Base-by-base conservation (phyloP, 768 basidiomycete species). In the Auriculariales sp. region DNA sequence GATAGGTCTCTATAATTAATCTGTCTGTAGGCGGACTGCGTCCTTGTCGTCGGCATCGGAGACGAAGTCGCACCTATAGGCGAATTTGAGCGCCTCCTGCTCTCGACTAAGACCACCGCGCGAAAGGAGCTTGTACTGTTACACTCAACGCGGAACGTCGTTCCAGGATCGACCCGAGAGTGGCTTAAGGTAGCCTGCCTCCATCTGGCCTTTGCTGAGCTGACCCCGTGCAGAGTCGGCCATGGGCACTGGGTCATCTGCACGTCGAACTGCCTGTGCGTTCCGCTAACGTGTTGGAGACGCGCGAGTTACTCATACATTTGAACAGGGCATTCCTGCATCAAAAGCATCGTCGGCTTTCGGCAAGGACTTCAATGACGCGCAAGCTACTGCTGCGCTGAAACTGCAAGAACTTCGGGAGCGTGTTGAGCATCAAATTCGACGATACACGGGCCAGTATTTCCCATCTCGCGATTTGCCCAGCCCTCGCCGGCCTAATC, bases 81-180 rank as follows among this genome's bases (percentile, higher is more conserved):
- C 11, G 95, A 99, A 66, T 98, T 91, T 58, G 93, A 99, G 63
- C 78, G 93, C 48, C 69, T 98, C 3, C 66, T 99, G 19, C 71
- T 97, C 34, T 92, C 92, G 1, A 86, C 92, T 74, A 98, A 98
- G 69, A 97, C 94, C 0, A 98, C 94, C 0, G 95, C 94, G n/a
- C 71, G 95, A 49, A 98, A 98, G 65, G 95, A 99, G 62, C 77
- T 99, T 25, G 83, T 99, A 3, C 71, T 99, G 3, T 71, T 99
- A 9, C 95, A 99, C 59, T 82, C 92, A 2, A 89, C 95, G 60
- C 81, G 92, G 32, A 81, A 81, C 19, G 88, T 98, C 3, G 68
- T 75, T 7, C 82, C 92, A 3, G 94, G 94, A 2, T 92, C 87
- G 7, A 99, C 95, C 31, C 76, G 94, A 34, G 85, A 87, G 62